phyloP scores from a whole-genome alignment of 2,329 filamentous ascomycete species.

The Hypoxylon sp. region DNA sequence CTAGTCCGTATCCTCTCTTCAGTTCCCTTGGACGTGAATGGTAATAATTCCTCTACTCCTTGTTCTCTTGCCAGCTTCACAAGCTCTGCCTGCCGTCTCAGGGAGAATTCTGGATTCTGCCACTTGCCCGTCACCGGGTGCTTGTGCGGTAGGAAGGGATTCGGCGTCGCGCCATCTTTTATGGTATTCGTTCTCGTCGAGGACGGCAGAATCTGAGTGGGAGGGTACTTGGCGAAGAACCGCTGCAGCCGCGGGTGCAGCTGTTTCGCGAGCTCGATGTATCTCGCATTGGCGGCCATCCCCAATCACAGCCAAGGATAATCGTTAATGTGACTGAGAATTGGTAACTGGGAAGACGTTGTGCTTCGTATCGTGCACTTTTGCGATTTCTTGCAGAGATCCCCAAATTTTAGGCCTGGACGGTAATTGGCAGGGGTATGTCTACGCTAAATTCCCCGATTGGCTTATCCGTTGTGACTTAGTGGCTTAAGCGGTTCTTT shows the following conservation, averaged over 20 bases:
- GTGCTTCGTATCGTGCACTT: slow-evolving; percentile 20
- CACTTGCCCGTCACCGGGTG: slow-evolving; percentile 85
- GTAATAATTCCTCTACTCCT: slow-evolving; percentile 85
- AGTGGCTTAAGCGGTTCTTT: slow-evolving; percentile 17
- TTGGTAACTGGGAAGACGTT: slow-evolving; percentile 15
- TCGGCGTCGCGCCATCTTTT: slow-evolving; percentile 64
- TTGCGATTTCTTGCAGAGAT: slow-evolving; percentile 4
- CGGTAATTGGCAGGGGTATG: slow-evolving; percentile 30
- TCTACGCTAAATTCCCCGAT: slow-evolving; percentile 44
- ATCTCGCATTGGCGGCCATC: slow-evolving; percentile 50
- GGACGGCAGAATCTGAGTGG: slow-evolving; percentile 70
- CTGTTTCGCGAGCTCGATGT: slow-evolving; percentile 74
- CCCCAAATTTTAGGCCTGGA: slow-evolving; percentile 38
- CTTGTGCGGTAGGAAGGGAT: slow-evolving; percentile 86
- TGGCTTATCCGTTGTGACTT: slow-evolving; percentile 26
- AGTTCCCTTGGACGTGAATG: slow-evolving; percentile 81
- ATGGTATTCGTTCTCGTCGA: slow-evolving; percentile 54
- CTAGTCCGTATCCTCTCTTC: slow-evolving; percentile 78
- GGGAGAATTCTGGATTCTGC: slow-evolving; percentile 85
- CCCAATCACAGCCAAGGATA: slow-evolving; percentile 8
- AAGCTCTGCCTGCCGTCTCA: slow-evolving; percentile 90
- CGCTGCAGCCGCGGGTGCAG: slow-evolving; percentile 83
- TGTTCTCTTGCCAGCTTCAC: slow-evolving; percentile 86
- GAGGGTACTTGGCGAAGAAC: slow-evolving; percentile 93
- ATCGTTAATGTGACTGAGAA: slow-evolving; percentile 12